Percentiles rank a stretch among this genome's conserved stretches.
Conservation (phyloP, 176 grass and related monocot genomes). For the Cenchrus americanus region DNA sequence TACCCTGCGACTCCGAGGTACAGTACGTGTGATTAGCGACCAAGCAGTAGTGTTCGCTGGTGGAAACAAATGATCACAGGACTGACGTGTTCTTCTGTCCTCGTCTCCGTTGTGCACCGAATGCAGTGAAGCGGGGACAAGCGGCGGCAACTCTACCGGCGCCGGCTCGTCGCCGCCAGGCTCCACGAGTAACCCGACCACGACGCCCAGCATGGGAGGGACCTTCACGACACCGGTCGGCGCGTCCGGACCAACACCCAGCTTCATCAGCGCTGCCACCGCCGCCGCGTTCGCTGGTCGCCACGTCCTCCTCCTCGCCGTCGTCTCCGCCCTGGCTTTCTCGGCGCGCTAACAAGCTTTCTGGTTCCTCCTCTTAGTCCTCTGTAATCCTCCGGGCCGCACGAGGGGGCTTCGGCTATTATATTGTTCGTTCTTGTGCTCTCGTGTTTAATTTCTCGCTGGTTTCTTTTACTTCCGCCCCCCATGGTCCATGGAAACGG, state of each 20-base stretch:
- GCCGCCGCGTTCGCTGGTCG: background rate
- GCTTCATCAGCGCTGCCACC: slow-evolving; percentile 27
- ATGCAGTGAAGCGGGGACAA: slow-evolving; percentile 48
- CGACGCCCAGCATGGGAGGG: slow-evolving; percentile 42
- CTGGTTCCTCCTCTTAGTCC: too few relatives aligned
- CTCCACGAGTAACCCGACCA: background rate
- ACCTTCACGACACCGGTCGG: slow-evolving; percentile 47
- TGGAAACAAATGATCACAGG: background rate
- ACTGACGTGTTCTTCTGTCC: background rate
- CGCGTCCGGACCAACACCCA: slow-evolving; percentile 37
- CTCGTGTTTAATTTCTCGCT: background rate
- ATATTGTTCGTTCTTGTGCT: background rate
- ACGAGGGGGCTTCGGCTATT: background rate
- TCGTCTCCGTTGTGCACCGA: background rate
- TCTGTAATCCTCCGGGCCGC: background rate
- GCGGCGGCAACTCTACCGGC: background rate
- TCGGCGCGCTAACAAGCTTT: background rate
- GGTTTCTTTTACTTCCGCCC: background rate
- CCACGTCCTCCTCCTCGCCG: slow-evolving; percentile 22
- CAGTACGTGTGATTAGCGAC: slow-evolving; percentile 5
- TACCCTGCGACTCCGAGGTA: slow-evolving; percentile 63
- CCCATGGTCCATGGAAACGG: too few relatives aligned
- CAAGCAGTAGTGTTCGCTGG: background rate
- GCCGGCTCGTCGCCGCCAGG: slow-evolving; percentile 10
- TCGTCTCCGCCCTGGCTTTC: slow-evolving; percentile 34